Evolutionary conservation across 306 rosid species (phyloP).

Genomic region (Rubus parviflorus): DNA sequence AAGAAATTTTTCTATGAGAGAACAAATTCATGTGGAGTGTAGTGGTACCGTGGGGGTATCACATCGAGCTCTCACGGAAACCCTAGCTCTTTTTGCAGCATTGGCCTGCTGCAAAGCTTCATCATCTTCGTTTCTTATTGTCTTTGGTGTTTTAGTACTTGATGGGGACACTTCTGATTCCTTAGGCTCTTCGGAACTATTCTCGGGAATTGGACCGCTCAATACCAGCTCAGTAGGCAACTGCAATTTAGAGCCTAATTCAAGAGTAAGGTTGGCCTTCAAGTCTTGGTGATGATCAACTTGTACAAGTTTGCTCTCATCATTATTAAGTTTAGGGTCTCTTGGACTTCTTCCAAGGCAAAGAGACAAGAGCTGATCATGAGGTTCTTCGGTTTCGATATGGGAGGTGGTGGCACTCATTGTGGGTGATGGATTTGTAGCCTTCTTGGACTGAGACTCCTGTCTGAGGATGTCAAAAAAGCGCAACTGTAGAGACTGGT

Average conservation of each 20-base stretch:
- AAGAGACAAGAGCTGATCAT: slow-evolving; percentile 37
- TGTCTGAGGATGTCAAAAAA: slow-evolving; percentile 27
- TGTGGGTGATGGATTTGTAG: not conserved
- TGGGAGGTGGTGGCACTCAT: not conserved
- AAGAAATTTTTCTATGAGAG: not conserved
- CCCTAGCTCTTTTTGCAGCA: slow-evolving; percentile 68
- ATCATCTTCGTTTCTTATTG: slow-evolving; percentile 29
- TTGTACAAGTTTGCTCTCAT: slow-evolving; percentile 6
- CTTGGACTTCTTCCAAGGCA: slow-evolving; percentile 41
- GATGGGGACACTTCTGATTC: not conserved
- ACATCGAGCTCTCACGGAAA: slow-evolving; percentile 73
- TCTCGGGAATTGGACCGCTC: slow-evolving; percentile 15
- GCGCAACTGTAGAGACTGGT: slow-evolving; percentile 33
- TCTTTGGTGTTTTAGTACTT: slow-evolving; percentile 25
- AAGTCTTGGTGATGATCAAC: slow-evolving; percentile 12
- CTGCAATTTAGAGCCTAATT: slow-evolving; percentile 25
- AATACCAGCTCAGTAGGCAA: slow-evolving; percentile 11
- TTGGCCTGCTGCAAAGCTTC: slow-evolving; percentile 42
- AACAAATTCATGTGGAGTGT: not conserved
- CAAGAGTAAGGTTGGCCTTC: slow-evolving; percentile 33
- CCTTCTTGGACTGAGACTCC: slow-evolving; percentile 17
- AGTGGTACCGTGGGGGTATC: slow-evolving; percentile 66
- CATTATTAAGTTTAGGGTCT: not conserved
- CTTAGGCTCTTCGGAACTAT: slow-evolving; percentile 30
- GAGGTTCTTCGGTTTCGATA: slow-evolving; percentile 26